Evolutionary conservation across 306 rosid species (phyloP), one percentile per base, ranked within the genome.

Genomic region (Datisca glomerata): DNA sequence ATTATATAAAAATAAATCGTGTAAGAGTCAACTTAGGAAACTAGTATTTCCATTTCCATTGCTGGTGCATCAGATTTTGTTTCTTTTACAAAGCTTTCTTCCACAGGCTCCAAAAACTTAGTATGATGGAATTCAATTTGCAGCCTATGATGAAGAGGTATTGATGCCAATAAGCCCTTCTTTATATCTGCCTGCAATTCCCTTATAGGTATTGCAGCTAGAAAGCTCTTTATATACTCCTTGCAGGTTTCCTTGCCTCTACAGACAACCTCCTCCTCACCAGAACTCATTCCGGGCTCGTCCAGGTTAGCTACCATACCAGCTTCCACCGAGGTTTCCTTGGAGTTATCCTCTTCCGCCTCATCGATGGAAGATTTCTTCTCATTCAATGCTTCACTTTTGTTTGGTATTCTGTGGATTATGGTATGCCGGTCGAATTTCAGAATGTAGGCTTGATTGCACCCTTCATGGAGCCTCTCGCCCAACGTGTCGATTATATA

Each of bases 401-500:
- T 40, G 24, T 53, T 47, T 7, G 54, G 58, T 25, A 66, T n/a
- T 29, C 41, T 59, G 9, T 10, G 18, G 17, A 67, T 67, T 5
- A 3, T 14, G 1, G 68, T 44, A 23, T 60, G 56, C 45, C 33
- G 23, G 47, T 67, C 52, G 14, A 67, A 67, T 45, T 67, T 67
- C 41, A 67, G 43, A 21, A 67, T 43, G 15, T 67, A 67, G 12
- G 68, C 73, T 12, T 50, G 59, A 16, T 55, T 45, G 38, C 73
- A 67, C 1, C 64, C 68, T 44, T 67, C 73, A 6, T 47, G 44
- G 14, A 67, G 59, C 60, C 73, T 57, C 64, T 67, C 73, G 3
- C 73, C 73, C 42, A 67, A 33, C 0, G 73, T 67, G 55, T 67
- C 73, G 2, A 67, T 55, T 21, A 67, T 54, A 64, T 67, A 67